These are phyloP conservation scores for Backusella circina DNA, from an alignment of 192 early-diverging fungal genomes.

Conservation along the genomic window DNA sequence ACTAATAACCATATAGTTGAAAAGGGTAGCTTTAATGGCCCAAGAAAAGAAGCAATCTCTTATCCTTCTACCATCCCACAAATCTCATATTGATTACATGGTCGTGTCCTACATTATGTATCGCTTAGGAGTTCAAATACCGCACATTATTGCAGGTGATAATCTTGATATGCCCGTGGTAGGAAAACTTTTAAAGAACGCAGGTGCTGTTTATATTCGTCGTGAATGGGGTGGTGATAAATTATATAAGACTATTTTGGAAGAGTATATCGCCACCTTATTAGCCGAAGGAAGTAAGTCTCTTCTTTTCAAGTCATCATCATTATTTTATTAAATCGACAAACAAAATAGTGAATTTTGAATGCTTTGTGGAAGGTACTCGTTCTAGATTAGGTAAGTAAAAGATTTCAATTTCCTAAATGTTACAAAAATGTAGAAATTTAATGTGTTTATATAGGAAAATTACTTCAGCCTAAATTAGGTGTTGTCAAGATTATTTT, in stretches of 20 bases:
- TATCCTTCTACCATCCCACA: slow-evolving; percentile 79
- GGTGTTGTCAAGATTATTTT: slow-evolving; percentile 81
- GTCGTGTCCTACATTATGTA: slow-evolving; percentile 80
- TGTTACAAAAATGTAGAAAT: neutral
- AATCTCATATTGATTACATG: slow-evolving; percentile 85
- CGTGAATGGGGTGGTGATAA: slow-evolving; percentile 74
- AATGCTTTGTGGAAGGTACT: slow-evolving; percentile 84
- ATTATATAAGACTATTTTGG: slow-evolving; percentile 68
- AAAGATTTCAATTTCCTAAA: neutral
- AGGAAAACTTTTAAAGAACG: slow-evolving; percentile 58
- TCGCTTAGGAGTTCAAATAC: slow-evolving; percentile 45
- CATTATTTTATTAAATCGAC: neutral
- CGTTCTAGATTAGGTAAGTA: slow-evolving; percentile 64
- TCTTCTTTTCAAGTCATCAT: neutral
- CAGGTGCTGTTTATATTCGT: slow-evolving; percentile 80
- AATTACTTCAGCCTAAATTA: slow-evolving; percentile 76
- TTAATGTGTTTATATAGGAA: slow-evolving; percentile 29
- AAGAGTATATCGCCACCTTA: slow-evolving; percentile 72
- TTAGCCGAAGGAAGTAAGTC: slow-evolving; percentile 55
- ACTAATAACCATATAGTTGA: slow-evolving; percentile 32
- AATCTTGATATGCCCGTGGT: slow-evolving; percentile 80
- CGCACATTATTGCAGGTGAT: slow-evolving; percentile 83
- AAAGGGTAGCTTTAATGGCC: slow-evolving; percentile 51
- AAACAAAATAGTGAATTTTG: slow-evolving; percentile 58
- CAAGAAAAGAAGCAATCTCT: slow-evolving; percentile 67